Base-by-base conservation (phyloP, 202 grass and related monocot species). In the Eragrostis tef region DNA sequence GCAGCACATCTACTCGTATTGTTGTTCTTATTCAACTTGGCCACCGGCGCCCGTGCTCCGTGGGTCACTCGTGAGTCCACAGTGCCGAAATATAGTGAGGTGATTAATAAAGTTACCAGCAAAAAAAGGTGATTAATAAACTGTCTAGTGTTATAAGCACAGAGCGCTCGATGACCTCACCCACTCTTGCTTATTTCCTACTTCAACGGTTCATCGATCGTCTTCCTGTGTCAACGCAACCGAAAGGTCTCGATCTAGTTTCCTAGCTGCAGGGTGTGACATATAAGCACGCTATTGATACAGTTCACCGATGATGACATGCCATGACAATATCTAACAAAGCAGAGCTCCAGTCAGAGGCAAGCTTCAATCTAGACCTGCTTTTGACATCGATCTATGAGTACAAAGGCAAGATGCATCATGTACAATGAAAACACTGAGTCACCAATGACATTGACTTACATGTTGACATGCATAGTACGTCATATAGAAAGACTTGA, bases 401-500 rank as follows among this genome's bases (percentile, higher is more conserved):
- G 9, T 15, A 50, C 16, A 8, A 57, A 54, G 6, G 45, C 41
- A 47, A 54, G 17, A 45, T 22, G 56, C 21, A 12, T 8, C 47
- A 25, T 60, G 20, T 25, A 60, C 56, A 25, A 5, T 12, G 21
- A 25, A 60, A 60, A 25, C 21, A 48, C 17, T 46, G 17, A 29
- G 9, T 63, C 48, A 34, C 52, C 9, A 0, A 11, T 9, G 45
- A 24, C 54, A 50, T 13, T 15, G 13, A 24, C 13, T 42, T 34
- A 9, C 65, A 46, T 25, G 11, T 17, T 41, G 15, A 22, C 43
- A 45, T 34, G 31, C 4, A 2, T 6, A 61, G 34, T 39, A 2
- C 22, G 27, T 61, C 71, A 21, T 7, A 17, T 31, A 56, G 73
- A 76, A 51, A 58, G 67, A 57, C 72, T 84, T 48, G 36, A 68